A percentile compares a stretch with the other conserved stretches of the same genome.
Evolutionary conservation across 1,284 basidiomycete species (phyloP).

Genomic region (Pascua sp.): DNA sequence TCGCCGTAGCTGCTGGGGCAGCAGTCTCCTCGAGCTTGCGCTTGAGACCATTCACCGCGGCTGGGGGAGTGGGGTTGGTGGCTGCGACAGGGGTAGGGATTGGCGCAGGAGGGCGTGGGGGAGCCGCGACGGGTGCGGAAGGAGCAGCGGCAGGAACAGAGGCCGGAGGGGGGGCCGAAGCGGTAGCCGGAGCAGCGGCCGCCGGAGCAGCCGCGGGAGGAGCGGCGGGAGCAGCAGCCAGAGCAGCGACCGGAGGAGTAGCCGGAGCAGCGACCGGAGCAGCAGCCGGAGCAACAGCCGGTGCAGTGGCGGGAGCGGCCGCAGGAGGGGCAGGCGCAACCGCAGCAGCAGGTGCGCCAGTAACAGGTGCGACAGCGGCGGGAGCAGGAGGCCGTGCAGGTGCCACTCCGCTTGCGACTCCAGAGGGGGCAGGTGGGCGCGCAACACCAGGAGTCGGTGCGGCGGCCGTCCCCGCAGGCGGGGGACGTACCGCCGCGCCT

Average conservation of each 20-base stretch:
- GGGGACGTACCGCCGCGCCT: background rate
- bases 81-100: background rate
- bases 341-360: background rate
- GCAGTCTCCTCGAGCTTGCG: conserved; percentile 1
- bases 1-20: background rate
- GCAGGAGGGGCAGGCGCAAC: background rate
- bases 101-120: background rate
- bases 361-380: background rate
- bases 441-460: background rate
- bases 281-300: background rate
- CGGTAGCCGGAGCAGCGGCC: background rate
- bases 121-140: background rate
- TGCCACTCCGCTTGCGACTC: background rate
- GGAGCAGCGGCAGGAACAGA: background rate
- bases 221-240: background rate
- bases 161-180: background rate
- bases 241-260: background rate
- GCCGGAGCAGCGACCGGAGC: background rate
- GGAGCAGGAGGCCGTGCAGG: background rate
- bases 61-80: background rate
- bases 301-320: background rate
- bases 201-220: background rate
- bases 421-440: conserved; percentile 1
- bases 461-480: background rate
- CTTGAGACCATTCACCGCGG: background rate